phyloP scores from a whole-genome alignment of 768 basidiomycete species.

The Infundibulicybe gibba region DNA sequence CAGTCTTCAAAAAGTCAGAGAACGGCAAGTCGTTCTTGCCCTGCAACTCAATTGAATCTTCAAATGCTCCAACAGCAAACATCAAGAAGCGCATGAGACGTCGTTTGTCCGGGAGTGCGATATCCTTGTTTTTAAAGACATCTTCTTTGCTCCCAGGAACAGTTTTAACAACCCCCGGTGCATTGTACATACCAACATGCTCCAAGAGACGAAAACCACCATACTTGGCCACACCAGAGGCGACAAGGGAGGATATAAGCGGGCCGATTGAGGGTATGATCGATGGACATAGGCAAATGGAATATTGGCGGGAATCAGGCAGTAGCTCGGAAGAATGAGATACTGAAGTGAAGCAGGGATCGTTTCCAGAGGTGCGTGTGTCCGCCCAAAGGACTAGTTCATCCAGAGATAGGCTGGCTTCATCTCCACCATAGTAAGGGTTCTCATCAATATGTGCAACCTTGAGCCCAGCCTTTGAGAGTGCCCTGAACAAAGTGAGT shows the following conservation, averaged over 20 bases:
- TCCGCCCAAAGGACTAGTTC: constrained; percentile 77
- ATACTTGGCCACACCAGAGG: constrained; percentile 85
- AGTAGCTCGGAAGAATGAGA: constrained; percentile 39
- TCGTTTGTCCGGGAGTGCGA: constrained; percentile 81
- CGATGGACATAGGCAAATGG: constrained; percentile 80
- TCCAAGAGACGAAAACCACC: constrained; percentile 88
- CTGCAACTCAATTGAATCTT: constrained; percentile 53
- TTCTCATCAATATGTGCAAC: constrained; percentile 88
- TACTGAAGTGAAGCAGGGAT: constrained; percentile 36
- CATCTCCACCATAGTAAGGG: constrained; percentile 78
- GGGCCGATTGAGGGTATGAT: constrained; percentile 79
- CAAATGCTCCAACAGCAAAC: constrained; percentile 77
- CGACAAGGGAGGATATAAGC: constrained; percentile 72
- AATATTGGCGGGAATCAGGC: constrained; percentile 69
- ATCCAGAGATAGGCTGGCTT: constrained; percentile 78
- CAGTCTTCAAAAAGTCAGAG: constrained; percentile 54
- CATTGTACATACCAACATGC: constrained; percentile 56
- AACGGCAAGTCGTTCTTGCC: constrained; percentile 56
- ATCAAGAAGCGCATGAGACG: constrained; percentile 89
- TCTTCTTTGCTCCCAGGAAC: constrained; percentile 93
- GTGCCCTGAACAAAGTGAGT: constrained; percentile 49
- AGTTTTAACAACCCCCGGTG: constrained; percentile 41
- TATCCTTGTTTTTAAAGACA: constrained; percentile 80
- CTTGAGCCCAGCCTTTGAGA: constrained; percentile 84
- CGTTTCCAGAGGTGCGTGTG: constrained; percentile 16